phyloP scores from a whole-genome alignment of 2,329 filamentous ascomycete species.

The Stemphylium lycopersici region DNA sequence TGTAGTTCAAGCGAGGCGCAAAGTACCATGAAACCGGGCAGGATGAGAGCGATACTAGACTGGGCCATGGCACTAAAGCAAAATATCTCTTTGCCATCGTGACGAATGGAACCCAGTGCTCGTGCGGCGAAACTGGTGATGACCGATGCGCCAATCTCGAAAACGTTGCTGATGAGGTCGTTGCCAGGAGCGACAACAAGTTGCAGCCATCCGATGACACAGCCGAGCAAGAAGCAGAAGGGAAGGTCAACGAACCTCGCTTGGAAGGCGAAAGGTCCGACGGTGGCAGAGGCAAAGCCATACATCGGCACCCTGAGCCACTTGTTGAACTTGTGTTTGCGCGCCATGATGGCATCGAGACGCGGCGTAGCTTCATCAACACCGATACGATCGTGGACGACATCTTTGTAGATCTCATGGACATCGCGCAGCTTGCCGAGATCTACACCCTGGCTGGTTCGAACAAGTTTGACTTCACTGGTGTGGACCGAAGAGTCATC shows the following conservation, averaged over 20 bases:
- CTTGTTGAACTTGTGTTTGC: slow-evolving; percentile 59
- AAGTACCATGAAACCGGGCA: slow-evolving; percentile 59
- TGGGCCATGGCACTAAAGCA: slow-evolving; percentile 60
- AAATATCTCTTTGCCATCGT: slow-evolving; percentile 51
- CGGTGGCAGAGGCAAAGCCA: slow-evolving; percentile 75
- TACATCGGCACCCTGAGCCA: slow-evolving; percentile 67
- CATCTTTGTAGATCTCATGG: slow-evolving; percentile 80
- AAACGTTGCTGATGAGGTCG: slow-evolving; percentile 66
- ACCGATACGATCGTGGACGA: slow-evolving; percentile 77
- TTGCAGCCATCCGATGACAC: slow-evolving; percentile 75
- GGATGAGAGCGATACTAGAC: slow-evolving; percentile 57
- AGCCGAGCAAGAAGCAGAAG: slow-evolving; percentile 76
- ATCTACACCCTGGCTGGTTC: slow-evolving; percentile 71
- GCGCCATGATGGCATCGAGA: slow-evolving; percentile 67
- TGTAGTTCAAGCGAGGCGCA: slow-evolving; percentile 58
- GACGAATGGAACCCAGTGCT: slow-evolving; percentile 55
- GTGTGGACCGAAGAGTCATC: slow-evolving; percentile 76
- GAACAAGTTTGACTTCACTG: slow-evolving; percentile 78
- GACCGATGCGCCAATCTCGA: slow-evolving; percentile 57
- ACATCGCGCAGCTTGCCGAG: slow-evolving; percentile 75
- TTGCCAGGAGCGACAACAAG: slow-evolving; percentile 76
- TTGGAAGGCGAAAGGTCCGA: slow-evolving; percentile 81
- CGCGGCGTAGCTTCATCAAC: slow-evolving; percentile 71
- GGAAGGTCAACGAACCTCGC: slow-evolving; percentile 79
- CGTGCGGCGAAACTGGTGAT: slow-evolving; percentile 58